Conservation (phyloP, 2,329 filamentous ascomycete species). For the Curvularia spicifera region DNA sequence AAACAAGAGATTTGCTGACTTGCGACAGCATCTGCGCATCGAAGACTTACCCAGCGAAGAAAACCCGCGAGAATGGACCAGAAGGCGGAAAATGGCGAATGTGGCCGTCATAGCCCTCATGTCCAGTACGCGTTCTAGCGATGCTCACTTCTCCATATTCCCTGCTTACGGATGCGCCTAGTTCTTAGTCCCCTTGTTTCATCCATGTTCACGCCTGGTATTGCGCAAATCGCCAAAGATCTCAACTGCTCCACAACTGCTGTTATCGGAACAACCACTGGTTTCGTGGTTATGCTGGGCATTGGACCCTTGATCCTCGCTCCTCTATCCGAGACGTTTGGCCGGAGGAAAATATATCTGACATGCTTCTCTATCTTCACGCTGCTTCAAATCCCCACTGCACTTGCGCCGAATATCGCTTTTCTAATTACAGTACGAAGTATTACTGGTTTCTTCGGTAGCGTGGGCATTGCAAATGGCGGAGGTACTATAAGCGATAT, state of each 20-base stretch:
- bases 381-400: constrained; percentile 56
- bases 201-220: constrained; percentile 61
- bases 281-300: constrained; percentile 59
- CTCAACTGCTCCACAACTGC: constrained; percentile 51
- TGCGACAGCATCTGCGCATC: constrained; percentile 32
- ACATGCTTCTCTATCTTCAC: constrained; percentile 55
- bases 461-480: constrained; percentile 59
- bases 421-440: constrained; percentile 55
- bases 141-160: not conserved
- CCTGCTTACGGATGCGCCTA: constrained; percentile 20
- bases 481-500: constrained; percentile 61
- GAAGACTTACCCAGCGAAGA: constrained; percentile 46
- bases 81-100: constrained; percentile 56
- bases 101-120: constrained; percentile 59
- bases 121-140: constrained; percentile 46
- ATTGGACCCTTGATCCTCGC: constrained; percentile 56
- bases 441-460: constrained; percentile 58
- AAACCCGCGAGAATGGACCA: constrained; percentile 57
- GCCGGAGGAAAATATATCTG: constrained; percentile 54
- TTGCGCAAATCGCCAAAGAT: constrained; percentile 57
- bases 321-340: constrained; percentile 57
- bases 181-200: constrained; percentile 57
- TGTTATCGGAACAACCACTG: constrained; percentile 59
- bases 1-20: constrained; percentile 10
- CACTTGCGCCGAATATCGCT: constrained; percentile 56